These are phyloP conservation scores for Aspergillus bombycis DNA, from an alignment of 2,329 filamentous ascomycete species.

Conservation along the genomic window DNA sequence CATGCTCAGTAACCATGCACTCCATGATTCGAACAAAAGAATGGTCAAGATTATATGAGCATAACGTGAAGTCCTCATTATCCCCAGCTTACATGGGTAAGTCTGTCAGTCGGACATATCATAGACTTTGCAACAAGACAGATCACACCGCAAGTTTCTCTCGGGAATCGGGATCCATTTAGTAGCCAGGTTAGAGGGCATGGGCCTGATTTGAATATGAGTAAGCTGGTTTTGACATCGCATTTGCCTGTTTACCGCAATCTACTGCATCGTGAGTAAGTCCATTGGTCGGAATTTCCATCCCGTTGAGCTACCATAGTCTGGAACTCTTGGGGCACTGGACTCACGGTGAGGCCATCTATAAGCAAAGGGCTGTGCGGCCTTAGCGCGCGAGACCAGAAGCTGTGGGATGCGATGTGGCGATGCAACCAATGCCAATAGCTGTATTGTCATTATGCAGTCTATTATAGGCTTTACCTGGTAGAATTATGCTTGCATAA, in stretches of 20 bases:
- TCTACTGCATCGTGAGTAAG: too few relatives aligned
- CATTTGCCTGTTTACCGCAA: too few relatives aligned
- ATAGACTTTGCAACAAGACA: background rate
- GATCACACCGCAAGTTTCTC: too few relatives aligned
- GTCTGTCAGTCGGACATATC: background rate
- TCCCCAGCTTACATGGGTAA: background rate
- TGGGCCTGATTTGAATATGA: too few relatives aligned
- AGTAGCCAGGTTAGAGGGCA: too few relatives aligned
- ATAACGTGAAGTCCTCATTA: background rate
- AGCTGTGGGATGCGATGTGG: conserved; percentile 23
- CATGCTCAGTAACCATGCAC: background rate
- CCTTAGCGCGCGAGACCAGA: conserved; percentile 9
- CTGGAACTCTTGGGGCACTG: too few relatives aligned
- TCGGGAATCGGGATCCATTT: too few relatives aligned
- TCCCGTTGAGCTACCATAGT: too few relatives aligned
- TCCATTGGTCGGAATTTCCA: too few relatives aligned
- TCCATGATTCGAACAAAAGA: background rate
- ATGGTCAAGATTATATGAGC: background rate
- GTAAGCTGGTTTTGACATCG: too few relatives aligned
- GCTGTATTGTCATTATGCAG: conserved; percentile 14
- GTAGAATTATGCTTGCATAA: background rate
- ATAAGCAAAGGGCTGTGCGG: too few relatives aligned
- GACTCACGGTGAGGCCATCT: too few relatives aligned
- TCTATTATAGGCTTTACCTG: background rate
- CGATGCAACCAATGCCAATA: conserved; percentile 15